A percentile compares a stretch with the other conserved stretches of the same genome.
Evolutionary conservation across 1,284 basidiomycete species (phyloP).

Genomic region (Ustilago hordei): DNA sequence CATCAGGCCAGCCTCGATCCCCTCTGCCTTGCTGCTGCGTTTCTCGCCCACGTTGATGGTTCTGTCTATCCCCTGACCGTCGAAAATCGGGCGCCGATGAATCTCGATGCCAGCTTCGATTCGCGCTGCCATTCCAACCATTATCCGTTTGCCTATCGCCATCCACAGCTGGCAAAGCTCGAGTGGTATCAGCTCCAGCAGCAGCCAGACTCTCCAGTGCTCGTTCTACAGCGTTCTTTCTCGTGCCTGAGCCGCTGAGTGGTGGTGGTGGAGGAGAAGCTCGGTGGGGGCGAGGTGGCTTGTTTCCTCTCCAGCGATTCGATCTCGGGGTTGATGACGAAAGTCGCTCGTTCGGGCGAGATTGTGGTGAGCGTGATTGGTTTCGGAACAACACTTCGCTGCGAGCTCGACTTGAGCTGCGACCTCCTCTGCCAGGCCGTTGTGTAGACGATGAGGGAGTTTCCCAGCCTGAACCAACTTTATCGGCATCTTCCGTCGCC

Average conservation of each 20-base stretch:
- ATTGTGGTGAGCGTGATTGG: constrained; percentile 13
- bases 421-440: neutral
- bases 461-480: neutral
- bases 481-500: neutral
- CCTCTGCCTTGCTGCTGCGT: constrained; percentile 8
- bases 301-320: constrained; percentile 4
- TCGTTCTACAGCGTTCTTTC: constrained; percentile 27
- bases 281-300: neutral
- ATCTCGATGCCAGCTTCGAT: constrained; percentile 17
- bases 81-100: constrained; percentile 8
- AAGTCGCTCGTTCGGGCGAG: neutral
- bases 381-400: constrained; percentile 21
- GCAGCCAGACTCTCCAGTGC: constrained; percentile 25
- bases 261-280: constrained; percentile 7
- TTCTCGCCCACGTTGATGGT: neutral
- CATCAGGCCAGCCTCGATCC: neutral
- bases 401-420: neutral
- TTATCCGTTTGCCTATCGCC: neutral
- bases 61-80: constrained; percentile 4
- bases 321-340: constrained; percentile 7
- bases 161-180: neutral
- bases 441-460: neutral
- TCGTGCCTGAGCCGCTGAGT: constrained; percentile 8
- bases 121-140: neutral
- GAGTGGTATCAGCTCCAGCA: constrained; percentile 16